Evolutionary conservation across 1,139 yeast genomes (phyloP).

Genomic region (Yamadazyma aaseri): DNA sequence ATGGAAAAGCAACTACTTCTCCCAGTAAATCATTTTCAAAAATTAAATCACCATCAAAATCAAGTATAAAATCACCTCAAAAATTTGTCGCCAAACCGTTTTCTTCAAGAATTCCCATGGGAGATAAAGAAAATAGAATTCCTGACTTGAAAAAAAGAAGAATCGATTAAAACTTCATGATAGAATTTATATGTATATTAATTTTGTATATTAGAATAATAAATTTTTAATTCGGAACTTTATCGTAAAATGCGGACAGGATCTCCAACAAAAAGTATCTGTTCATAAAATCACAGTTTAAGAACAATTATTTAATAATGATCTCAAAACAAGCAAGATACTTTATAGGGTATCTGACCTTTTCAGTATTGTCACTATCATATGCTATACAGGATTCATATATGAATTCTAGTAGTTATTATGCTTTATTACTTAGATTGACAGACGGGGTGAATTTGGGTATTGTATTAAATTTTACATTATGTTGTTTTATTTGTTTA

Average conservation of each 20-base stretch:
- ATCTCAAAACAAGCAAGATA: slow-evolving; percentile 18
- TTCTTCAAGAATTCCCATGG: slow-evolving; percentile 10
- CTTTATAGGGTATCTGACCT: slow-evolving; percentile 24
- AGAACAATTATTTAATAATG: no score
- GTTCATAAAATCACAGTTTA: slow-evolving; percentile 2
- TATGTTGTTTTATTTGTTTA: slow-evolving; percentile 35
- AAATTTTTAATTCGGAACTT: no score
- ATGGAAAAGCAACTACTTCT: slow-evolving; percentile 1
- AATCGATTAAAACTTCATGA: slow-evolving; percentile 12
- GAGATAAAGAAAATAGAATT: slow-evolving; percentile 14
- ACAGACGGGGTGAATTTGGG: slow-evolving; percentile 37
- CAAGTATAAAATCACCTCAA: slow-evolving; percentile 8
- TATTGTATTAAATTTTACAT: slow-evolving; percentile 27
- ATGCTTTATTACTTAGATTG: slow-evolving; percentile 29
- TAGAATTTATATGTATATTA: no score
- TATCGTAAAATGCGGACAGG: no score
- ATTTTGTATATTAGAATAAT: no score
- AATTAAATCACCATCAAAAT: slow-evolving; percentile 6
- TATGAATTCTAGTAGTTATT: slow-evolving; percentile 25
- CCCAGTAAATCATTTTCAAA: slow-evolving; percentile 1
- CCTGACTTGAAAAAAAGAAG: slow-evolving; percentile 17
- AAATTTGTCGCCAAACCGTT: slow-evolving; percentile 1
- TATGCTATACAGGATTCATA: slow-evolving; percentile 30
- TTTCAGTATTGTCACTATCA: slow-evolving; percentile 24
- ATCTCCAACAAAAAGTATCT: no score